phyloP scores from a whole-genome alignment of 495 filamentous ascomycete genomes.

The Penicillium egyptiacum region DNA sequence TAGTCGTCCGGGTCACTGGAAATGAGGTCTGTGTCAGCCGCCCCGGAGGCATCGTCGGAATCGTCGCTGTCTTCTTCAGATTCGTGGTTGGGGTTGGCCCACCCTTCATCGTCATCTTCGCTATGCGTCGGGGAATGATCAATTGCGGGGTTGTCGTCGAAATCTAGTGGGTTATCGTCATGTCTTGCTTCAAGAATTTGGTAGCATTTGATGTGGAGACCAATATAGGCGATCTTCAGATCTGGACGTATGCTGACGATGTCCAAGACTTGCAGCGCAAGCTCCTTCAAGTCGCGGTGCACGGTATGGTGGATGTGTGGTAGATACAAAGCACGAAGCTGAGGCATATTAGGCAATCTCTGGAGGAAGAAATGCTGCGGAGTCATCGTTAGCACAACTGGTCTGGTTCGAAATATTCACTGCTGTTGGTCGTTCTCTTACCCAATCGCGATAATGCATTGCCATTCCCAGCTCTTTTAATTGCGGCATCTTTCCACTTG shows the following conservation, averaged over 20 bases:
- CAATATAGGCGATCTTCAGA: conserved; percentile 79
- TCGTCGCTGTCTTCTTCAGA: conserved; percentile 43
- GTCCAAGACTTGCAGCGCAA: conserved; percentile 82
- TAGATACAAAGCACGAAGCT: conserved; percentile 77
- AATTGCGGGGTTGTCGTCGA: conserved; percentile 35
- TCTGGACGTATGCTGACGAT: conserved; percentile 85
- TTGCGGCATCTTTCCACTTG: conserved; percentile 76
- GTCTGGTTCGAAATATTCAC: no score
- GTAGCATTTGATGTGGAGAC: conserved; percentile 80
- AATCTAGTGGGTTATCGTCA: conserved; percentile 43
- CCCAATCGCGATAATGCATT: conserved; percentile 85
- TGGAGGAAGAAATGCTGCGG: conserved; percentile 84
- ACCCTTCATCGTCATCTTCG: conserved; percentile 41
- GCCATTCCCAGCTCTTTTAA: conserved; percentile 75
- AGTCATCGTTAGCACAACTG: background rate
- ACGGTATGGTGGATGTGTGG: conserved; percentile 67
- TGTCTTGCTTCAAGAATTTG: conserved; percentile 74
- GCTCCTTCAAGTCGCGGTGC: conserved; percentile 61
- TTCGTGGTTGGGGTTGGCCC: conserved; percentile 43
- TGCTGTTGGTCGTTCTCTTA: conserved; percentile 39
- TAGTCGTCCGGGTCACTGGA: conserved; percentile 53
- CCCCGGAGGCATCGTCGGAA: conserved; percentile 48
- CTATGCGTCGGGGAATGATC: conserved; percentile 36
- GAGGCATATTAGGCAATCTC: conserved; percentile 70
- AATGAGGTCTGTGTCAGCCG: conserved; percentile 41